Conservation (phyloP, 2,329 filamentous ascomycete species). For the Penicillium corylophilum region DNA sequence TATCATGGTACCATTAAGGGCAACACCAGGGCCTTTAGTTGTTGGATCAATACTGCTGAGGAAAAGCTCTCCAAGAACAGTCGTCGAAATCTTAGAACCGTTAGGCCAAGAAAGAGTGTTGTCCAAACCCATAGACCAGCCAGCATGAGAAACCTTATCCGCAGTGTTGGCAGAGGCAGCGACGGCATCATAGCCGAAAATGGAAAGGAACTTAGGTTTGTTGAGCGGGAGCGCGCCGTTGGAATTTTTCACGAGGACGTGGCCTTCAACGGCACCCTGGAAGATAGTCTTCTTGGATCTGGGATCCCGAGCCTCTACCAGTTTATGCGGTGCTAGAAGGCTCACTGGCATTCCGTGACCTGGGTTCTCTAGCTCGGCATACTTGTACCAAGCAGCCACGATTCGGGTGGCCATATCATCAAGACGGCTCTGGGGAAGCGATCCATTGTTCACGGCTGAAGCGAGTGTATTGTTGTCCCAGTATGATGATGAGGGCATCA, state of each 20-base stretch:
- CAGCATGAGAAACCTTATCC: no score
- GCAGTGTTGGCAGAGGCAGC: no score
- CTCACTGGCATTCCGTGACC: slow-evolving; percentile 21
- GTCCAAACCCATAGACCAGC: no score
- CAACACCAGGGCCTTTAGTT: slow-evolving; percentile 15
- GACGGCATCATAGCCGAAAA: slow-evolving; percentile 60
- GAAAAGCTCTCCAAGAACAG: no score
- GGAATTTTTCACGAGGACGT: slow-evolving; percentile 56
- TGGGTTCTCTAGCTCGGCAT: slow-evolving; percentile 48
- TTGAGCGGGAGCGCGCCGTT: slow-evolving; percentile 50
- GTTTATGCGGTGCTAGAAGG: slow-evolving; percentile 48
- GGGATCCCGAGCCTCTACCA: slow-evolving; percentile 54
- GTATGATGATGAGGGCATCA: slow-evolving; percentile 58
- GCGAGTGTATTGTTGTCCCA: slow-evolving; percentile 42
- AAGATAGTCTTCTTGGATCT: slow-evolving; percentile 33
- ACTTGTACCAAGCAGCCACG: slow-evolving; percentile 49
- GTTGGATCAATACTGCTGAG: no score
- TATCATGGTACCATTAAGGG: slow-evolving; percentile 50
- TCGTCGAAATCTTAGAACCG: no score
- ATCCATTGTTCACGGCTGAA: slow-evolving; percentile 60
- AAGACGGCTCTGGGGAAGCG: slow-evolving; percentile 54
- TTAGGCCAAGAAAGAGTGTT: no score
- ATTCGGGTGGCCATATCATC: slow-evolving; percentile 59
- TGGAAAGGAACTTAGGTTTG: slow-evolving; percentile 36
- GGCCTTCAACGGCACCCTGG: slow-evolving; percentile 58